Conservation (phyloP, 2,329 filamentous ascomycete genomes). For the Coniochaeta hoffmannii region DNA sequence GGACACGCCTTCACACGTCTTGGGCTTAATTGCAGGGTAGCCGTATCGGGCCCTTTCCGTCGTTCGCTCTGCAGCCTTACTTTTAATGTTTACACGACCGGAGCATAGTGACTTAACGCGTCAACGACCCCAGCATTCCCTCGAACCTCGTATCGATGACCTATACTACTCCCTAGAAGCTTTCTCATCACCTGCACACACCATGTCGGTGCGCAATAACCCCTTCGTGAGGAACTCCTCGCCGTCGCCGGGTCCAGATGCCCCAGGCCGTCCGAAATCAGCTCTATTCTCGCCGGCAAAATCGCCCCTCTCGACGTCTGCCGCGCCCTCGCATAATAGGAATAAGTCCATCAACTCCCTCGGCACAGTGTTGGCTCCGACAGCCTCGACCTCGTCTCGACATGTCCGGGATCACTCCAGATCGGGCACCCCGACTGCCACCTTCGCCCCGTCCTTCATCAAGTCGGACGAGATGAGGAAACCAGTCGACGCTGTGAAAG, state of each 20-base stretch:
- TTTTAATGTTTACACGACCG: slow-evolving; percentile 3
- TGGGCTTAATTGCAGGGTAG: slow-evolving; percentile 3
- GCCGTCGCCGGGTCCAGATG: slow-evolving; percentile 52
- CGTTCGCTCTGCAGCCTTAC: slow-evolving; percentile 1
- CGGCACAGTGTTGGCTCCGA: slow-evolving; percentile 31
- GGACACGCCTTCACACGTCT: slow-evolving; percentile 1
- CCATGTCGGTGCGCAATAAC: slow-evolving; percentile 67
- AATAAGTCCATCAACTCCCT: slow-evolving; percentile 59
- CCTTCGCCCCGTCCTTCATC: slow-evolving; percentile 95
- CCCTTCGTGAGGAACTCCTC: slow-evolving; percentile 68
- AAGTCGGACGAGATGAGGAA: slow-evolving; percentile 68
- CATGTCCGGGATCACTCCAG: slow-evolving; percentile 53
- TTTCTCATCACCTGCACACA: slow-evolving; percentile 24
- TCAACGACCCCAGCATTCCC: not conserved
- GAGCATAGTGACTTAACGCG: not conserved
- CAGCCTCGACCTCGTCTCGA: slow-evolving; percentile 17
- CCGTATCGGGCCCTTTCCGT: slow-evolving; percentile 6
- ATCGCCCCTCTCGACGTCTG: slow-evolving; percentile 35
- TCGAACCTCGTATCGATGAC: not conserved
- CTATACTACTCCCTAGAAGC: not conserved
- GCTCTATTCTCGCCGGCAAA: slow-evolving; percentile 53
- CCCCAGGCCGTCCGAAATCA: slow-evolving; percentile 62
- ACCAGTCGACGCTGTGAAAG: slow-evolving; percentile 47
- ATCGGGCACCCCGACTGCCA: slow-evolving; percentile 58
- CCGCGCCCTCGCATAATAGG: slow-evolving; percentile 51